Evolutionary conservation across 1,284 basidiomycete genomes (phyloP), one percentile per base, ranked within the genome.

Genomic region (Microbotryomycetes sp.): DNA sequence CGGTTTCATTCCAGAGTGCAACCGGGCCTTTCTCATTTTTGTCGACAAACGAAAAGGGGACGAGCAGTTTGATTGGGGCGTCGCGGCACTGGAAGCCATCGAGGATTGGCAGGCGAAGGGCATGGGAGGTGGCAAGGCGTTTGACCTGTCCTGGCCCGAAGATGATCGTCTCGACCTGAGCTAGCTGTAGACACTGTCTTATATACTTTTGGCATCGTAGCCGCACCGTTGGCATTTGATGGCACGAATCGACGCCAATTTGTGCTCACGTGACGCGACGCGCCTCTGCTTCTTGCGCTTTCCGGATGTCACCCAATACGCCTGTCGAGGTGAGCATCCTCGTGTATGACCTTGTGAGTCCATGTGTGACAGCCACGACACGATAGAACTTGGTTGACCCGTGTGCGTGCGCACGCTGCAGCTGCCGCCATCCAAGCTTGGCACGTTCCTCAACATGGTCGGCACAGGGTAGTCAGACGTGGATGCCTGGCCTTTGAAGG

Each of bases 1-100:
- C 24, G 71, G 72, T 5, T 75, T 75, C 67, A 74, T 75, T 65
- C 47, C 63, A 16, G 61, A 56, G 3, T 53, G 52, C 1, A 70
- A 72, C 15, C 49, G 66, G 30, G 54, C 57, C 35, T 62, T 68
- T 45, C 53, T 68, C 30, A 45, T 59, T 46, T 64, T 64, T 28
- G 52, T 75, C 53, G 71, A 74, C 47, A 46, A 56, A 15, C 64
- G 53, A 41, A 60, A 64, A 29, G 9, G 49, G 15, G 41, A 51
- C 54, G 52, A 60, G 15, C 30, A 60, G 23, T 73, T 64, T 11
- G 59, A 67, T 11, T 73, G 71, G 66, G 73, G 73, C 27, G 53
- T 67, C 7, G 69, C 67, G 11, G 71, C 72, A 23, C 49, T 75
- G 4, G 55, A 57, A 4, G 70, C 72, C 24, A 64, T 73, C 9